Conservation (phyloP, 2,329 filamentous ascomycete species). For the Aspergillus pseudonomiae region DNA sequence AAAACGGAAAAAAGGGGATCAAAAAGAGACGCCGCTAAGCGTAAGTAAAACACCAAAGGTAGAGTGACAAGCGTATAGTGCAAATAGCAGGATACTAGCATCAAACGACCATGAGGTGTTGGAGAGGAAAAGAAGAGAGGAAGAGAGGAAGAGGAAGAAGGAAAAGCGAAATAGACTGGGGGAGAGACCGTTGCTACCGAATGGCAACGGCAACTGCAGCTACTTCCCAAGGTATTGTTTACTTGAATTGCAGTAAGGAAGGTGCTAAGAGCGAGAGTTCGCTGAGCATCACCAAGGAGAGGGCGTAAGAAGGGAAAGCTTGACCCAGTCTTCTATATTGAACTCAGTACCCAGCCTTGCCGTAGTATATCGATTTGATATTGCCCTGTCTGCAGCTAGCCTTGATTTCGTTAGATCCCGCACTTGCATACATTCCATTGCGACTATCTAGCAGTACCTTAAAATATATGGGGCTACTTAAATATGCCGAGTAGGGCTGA, state of each 20-base stretch:
- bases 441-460: too few relatives aligned
- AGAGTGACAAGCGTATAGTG: constrained; percentile 21
- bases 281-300: background rate
- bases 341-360: too few relatives aligned
- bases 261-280: background rate
- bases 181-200: background rate
- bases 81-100: constrained; percentile 22
- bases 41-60: constrained; percentile 14
- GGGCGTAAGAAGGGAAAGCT: background rate
- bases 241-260: background rate
- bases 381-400: too few relatives aligned
- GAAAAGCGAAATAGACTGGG: background rate
- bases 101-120: constrained; percentile 18
- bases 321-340: background rate
- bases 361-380: background rate
- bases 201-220: background rate
- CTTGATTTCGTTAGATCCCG: background rate
- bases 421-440: background rate
- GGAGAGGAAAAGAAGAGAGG: constrained; percentile 12
- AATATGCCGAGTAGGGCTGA: too few relatives aligned
- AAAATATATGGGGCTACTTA: too few relatives aligned
- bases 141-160: background rate
- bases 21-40: constrained; percentile 7
- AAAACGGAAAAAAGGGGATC: constrained; percentile 5
- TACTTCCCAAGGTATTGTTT: background rate